Evolutionary conservation across 2,329 filamentous ascomycete species (phyloP), one percentile per base, ranked within the genome.

Genomic region (Hypoxylon sp.): DNA sequence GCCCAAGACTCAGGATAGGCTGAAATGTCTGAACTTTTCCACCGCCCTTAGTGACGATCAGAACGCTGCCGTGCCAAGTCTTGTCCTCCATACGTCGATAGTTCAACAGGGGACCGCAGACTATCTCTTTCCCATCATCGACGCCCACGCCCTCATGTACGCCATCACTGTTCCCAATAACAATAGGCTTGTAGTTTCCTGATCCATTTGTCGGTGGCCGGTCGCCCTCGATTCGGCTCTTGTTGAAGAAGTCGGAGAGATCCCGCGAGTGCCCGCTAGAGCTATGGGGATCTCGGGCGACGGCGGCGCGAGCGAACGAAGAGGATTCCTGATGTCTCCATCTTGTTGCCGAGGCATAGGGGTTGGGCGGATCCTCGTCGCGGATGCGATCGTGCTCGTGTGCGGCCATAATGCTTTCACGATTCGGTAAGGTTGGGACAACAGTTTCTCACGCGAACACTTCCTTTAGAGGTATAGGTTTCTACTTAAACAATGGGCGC

Each of bases 1-100:
- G 81, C 34, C 86, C 86, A 56, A 90, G 74, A 17, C 81, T 80
- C 71, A 95, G 79, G 25, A 84, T 83, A 43, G 97, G 89, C 68
- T 86, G 82, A 57, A 83, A 78, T 0, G 86, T 85, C 68, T 88
- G 86, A 19, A 83, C 82, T 75, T 87, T 80, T 64, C 86, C 89
- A 23, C 91, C 91, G 3, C 93, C 91, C 56, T 86, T 89, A 14
- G 91, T 92, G 57, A 98, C 93, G 53, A 98, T 82, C 73, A 98
- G 82, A 6, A 97, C 92, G 78, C 93, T 97, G 63, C 95, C 94
- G 74, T 92, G 84, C 94, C 95, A 98, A 43, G 80, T 81, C 41
- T 83, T 83, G 28, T 85, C 86, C 73, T 90, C 87, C 88, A 91
- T 94, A 75, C 88, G 87, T 70, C 90, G 86, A 79, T 94, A 95